These are phyloP conservation scores for Lentinula boryana DNA, from an alignment of 768 basidiomycete species.

Conservation along the genomic window DNA sequence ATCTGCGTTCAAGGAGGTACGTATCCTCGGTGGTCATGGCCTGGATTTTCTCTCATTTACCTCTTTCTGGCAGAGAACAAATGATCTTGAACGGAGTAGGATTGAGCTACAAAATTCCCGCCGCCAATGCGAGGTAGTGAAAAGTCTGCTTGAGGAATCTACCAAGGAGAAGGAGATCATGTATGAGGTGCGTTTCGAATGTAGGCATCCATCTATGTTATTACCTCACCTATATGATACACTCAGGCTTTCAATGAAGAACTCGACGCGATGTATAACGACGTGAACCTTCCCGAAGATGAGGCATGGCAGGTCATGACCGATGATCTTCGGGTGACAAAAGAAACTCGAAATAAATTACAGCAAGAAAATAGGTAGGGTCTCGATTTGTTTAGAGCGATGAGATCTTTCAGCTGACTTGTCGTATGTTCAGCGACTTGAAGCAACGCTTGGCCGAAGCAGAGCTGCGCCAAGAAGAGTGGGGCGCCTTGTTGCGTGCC, in stretches of 20 bases:
- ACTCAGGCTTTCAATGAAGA: constrained; percentile 89
- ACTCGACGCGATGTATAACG: constrained; percentile 85
- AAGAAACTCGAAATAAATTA: constrained; percentile 69
- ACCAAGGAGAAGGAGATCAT: constrained; percentile 89
- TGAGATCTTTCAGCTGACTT: constrained; percentile 1
- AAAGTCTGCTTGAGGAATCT: constrained; percentile 68
- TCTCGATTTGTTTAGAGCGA: constrained; percentile 10
- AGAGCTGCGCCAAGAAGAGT: constrained; percentile 80
- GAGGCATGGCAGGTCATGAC: constrained; percentile 82
- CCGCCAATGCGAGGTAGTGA: constrained; percentile 75
- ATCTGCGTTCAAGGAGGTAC: constrained; percentile 54
- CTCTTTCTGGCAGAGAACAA: constrained; percentile 38
- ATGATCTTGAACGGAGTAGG: constrained; percentile 57
- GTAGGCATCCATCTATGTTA: too few relatives aligned
- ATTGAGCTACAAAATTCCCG: constrained; percentile 64
- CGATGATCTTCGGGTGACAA: constrained; percentile 65
- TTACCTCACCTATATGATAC: background rate
- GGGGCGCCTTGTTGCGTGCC: constrained; percentile 54
- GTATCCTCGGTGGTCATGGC: constrained; percentile 8
- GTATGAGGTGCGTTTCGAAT: constrained; percentile 64
- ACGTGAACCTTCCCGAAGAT: constrained; percentile 72
- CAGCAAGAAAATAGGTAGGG: constrained; percentile 76
- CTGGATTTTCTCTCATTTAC: background rate
- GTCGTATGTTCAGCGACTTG: constrained; percentile 42
- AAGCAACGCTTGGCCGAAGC: constrained; percentile 64